phyloP scores from a whole-genome alignment of 306 rosid genomes.

The Rubus idaeus region DNA sequence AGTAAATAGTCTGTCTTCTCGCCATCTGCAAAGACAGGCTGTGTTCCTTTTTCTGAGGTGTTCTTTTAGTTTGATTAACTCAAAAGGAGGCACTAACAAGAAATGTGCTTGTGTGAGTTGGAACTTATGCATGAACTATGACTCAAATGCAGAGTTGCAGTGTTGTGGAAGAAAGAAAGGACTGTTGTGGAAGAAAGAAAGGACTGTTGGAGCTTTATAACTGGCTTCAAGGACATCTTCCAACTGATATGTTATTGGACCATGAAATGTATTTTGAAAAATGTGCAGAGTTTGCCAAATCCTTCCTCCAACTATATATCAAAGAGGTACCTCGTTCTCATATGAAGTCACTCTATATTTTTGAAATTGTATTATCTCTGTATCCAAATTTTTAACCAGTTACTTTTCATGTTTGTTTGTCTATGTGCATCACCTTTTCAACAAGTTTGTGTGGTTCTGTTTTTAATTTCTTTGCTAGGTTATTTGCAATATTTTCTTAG shows the following conservation, averaged over 20 bases:
- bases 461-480: not conserved
- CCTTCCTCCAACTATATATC: slow-evolving; percentile 72
- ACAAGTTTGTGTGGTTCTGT: no score
- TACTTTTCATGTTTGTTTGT: not conserved
- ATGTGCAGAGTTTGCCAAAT: slow-evolving; percentile 63
- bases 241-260: slow-evolving; percentile 38
- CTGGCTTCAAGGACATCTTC: slow-evolving; percentile 78
- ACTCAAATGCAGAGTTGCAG: slow-evolving; percentile 37
- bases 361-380: not conserved
- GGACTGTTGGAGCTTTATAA: slow-evolving; percentile 59
- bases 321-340: slow-evolving; percentile 57
- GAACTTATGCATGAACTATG: slow-evolving; percentile 30
- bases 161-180: slow-evolving; percentile 42
- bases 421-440: not conserved
- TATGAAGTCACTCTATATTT: not conserved
- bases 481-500: not conserved
- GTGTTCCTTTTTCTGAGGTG: slow-evolving; percentile 67
- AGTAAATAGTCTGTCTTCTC: slow-evolving; percentile 38
- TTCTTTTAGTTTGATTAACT: slow-evolving; percentile 52
- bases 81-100: slow-evolving; percentile 31
- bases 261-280: slow-evolving; percentile 45
- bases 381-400: not conserved
- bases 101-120: slow-evolving; percentile 38
- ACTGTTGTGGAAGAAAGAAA: no score
- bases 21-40: slow-evolving; percentile 72